Evolutionary conservation across 257 asterid genomes (phyloP).

Genomic region (Ophiorrhiza pumila): DNA sequence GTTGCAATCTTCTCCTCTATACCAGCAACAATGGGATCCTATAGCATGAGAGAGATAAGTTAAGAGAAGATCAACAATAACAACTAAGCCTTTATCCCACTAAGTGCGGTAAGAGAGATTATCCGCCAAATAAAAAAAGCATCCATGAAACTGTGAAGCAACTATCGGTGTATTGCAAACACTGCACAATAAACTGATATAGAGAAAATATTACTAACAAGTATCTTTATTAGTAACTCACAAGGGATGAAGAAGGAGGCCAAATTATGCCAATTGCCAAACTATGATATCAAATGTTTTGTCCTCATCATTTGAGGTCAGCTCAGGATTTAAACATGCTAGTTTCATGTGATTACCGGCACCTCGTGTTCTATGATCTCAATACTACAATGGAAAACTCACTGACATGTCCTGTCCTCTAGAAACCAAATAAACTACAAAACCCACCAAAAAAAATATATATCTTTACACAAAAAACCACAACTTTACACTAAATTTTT

Average conservation of each 20-base stretch:
- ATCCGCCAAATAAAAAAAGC: background rate
- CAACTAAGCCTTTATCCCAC: too few relatives aligned
- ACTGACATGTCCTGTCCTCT: background rate
- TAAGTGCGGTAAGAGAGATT: too few relatives aligned
- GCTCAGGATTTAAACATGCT: background rate
- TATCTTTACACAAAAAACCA: background rate
- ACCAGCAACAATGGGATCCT: conserved; percentile 92
- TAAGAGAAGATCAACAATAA: conserved; percentile 16
- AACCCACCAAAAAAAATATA: background rate
- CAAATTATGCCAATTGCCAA: background rate
- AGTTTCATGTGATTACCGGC: background rate
- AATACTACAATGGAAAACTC: background rate
- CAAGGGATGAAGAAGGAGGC: background rate
- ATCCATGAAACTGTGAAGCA: background rate
- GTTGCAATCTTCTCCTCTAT: conserved; percentile 94
- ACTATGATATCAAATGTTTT: background rate
- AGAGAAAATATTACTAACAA: background rate
- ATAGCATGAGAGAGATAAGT: conserved; percentile 20
- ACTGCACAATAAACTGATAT: background rate
- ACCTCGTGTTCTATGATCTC: background rate
- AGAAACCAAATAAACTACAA: background rate
- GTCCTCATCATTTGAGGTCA: background rate
- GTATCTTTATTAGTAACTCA: background rate
- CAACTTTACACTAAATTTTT: background rate
- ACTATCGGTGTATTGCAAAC: background rate